Conservation (phyloP, 192 early-diverging fungal genomes). For the Oehlia diaphana region DNA sequence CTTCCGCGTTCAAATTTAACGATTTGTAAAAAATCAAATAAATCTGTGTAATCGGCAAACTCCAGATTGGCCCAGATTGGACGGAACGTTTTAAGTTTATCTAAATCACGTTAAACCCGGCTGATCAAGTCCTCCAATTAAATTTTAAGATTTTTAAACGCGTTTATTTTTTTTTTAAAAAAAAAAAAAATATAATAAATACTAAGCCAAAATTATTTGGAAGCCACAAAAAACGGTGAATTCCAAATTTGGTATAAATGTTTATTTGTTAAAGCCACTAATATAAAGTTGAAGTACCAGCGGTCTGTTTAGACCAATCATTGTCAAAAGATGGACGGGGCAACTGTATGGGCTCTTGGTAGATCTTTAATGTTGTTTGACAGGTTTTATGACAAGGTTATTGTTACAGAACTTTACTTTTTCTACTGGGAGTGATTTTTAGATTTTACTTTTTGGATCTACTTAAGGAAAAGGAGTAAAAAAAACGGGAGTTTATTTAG, state of each 20-base stretch:
- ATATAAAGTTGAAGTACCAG: not conserved
- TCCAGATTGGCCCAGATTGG: no score
- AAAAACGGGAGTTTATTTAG: no score
- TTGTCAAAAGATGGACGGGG: not conserved
- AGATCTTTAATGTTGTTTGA: not conserved
- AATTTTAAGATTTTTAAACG: not conserved
- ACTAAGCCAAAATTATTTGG: not conserved
- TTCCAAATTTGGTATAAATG: not conserved
- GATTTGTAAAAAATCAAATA: no score
- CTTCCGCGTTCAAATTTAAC: no score
- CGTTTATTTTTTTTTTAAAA: not conserved
- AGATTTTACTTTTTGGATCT: not conserved
- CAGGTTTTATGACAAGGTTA: not conserved
- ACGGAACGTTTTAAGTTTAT: not conserved
- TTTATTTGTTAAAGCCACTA: not conserved
- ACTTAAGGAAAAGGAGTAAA: no score
- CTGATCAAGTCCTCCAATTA: not conserved
- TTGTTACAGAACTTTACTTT: not conserved
- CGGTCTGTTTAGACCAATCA: not conserved
- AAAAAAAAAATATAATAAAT: not conserved
- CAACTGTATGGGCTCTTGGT: not conserved
- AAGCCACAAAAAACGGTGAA: not conserved
- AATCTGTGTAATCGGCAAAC: no score
- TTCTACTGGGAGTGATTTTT: not conserved
- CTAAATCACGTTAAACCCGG: not conserved